These are phyloP conservation scores for Russula emetica DNA, from an alignment of 768 basidiomycete genomes.

Conservation along the genomic window DNA sequence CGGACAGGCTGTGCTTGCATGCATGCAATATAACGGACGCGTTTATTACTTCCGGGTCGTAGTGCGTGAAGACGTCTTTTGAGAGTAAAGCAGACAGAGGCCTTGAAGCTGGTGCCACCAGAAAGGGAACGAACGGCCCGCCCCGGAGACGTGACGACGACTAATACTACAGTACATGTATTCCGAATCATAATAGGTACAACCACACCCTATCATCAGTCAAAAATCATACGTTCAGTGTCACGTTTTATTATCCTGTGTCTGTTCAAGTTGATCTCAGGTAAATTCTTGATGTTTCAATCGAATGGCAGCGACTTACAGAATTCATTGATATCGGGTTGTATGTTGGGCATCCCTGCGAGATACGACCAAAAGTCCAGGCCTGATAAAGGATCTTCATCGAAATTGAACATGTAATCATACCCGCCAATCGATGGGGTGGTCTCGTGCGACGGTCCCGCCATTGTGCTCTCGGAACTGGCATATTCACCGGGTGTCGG, in stretches of 20 bases:
- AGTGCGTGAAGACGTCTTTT: neutral
- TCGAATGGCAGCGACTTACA: constrained; percentile 11
- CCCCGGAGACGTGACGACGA: neutral
- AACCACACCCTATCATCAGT: neutral
- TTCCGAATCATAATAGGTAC: neutral
- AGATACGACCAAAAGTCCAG: constrained; percentile 24
- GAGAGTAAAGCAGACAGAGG: neutral
- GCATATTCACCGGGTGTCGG: neutral
- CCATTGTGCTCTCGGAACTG: constrained; percentile 3
- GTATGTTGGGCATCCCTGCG: constrained; percentile 14
- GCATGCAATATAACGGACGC: neutral
- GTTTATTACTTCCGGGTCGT: neutral
- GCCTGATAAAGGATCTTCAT: constrained; percentile 18
- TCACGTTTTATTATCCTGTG: neutral
- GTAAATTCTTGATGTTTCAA: neutral
- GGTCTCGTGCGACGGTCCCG: constrained; percentile 5
- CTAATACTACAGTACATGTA: neutral
- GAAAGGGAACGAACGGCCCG: neutral
- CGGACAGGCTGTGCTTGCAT: constrained; percentile 33
- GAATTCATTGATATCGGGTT: neutral
- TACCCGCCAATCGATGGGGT: constrained; percentile 3
- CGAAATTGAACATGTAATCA: constrained; percentile 14
- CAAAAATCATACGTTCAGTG: neutral
- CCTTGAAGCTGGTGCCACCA: too few relatives aligned
- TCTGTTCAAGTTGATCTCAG: neutral